Evolutionary conservation across 2,329 filamentous ascomycete species (phyloP), one percentile per base, ranked within the genome.

Genomic region (Stenocarpella maydis): DNA sequence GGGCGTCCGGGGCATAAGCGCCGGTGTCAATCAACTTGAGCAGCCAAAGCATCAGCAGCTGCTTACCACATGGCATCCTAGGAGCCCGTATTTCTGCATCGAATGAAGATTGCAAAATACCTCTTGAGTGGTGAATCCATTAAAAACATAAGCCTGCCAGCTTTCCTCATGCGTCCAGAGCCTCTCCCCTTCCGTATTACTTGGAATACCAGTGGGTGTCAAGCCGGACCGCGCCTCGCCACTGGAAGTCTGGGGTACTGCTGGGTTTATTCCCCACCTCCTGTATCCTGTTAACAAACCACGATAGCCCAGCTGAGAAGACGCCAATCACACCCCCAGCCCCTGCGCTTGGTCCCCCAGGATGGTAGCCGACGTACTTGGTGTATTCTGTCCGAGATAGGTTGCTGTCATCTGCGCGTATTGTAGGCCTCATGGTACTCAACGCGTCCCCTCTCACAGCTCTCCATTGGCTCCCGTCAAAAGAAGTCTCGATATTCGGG

Each of bases 301-400:
- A 43, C 39, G 43, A 14, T 39, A 21, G 0, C 31, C 54, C 2
- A 12, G 8, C 39, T 21, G 14, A 17, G 4, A 7, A 15, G 21
- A 1, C 12, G 21, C 47, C 5, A 37, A 37, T 10, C 9, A 37
- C 34, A 10, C 12, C 47, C 12, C 1, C 47, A 14, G 3, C 17
- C 17, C 9, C 21, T 49, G 5, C 0, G 5, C 1, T 9, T 24
- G 6, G 9, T 19, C 5, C 2, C 2, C 26, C 0, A 4, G 7
- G 31, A 7, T 45, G 55, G 21, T 15, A 21, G 55, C 26, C n/a
- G 6, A 21, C 55, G 2, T 60, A 45, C 55, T 26, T 43, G 17
- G 55, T 60, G 10, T 60, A 60, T 15, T 45, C 26, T 17, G 55
- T 60, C 12, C 55, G 55, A 45, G 39, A 12, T 9, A 31, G 14